phyloP scores from a whole-genome alignment of 192 early-diverging fungal genomes.

The Chytriomyces sp. region DNA sequence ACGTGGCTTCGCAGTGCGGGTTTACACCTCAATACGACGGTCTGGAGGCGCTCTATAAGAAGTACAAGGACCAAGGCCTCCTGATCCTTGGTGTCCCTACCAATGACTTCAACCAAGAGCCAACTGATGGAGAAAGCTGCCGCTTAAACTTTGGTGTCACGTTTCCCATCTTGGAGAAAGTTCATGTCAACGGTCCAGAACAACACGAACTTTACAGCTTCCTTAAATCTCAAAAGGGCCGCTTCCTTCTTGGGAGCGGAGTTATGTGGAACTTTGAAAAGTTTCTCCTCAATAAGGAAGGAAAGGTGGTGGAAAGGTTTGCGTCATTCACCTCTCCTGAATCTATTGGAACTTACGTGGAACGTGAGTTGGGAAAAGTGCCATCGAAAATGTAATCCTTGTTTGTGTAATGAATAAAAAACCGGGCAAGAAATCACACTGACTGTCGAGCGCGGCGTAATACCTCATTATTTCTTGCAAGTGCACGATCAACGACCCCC shows the following conservation, averaged over 20 bases:
- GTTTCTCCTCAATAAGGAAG: conserved; percentile 44
- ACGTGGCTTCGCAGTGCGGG: conserved; percentile 89
- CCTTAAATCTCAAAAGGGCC: conserved; percentile 40
- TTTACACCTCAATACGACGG: conserved; percentile 70
- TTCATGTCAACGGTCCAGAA: conserved; percentile 64
- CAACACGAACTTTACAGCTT: conserved; percentile 44
- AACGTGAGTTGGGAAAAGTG: no score
- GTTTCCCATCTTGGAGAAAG: conserved; percentile 86
- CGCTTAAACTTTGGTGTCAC: conserved; percentile 72
- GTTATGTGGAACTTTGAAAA: conserved; percentile 59
- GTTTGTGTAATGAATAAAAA: no score
- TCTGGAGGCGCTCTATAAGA: conserved; percentile 48
- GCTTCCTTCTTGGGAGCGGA: conserved; percentile 29
- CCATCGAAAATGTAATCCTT: no score
- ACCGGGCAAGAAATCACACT: no score
- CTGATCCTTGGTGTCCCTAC: conserved; percentile 86
- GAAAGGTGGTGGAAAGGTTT: conserved; percentile 39
- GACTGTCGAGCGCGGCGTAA: no score
- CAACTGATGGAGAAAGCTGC: conserved; percentile 52
- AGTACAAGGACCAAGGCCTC: conserved; percentile 65
- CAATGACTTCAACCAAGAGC: conserved; percentile 74
- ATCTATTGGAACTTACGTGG: no score
- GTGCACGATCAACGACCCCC: conserved; percentile 31
- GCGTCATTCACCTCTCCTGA: conserved; percentile 5
- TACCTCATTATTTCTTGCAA: conserved; percentile 39